A percentile compares a stretch with the other conserved stretches of the same genome.
phyloP scores from a whole-genome alignment of 2,329 filamentous ascomycete species.

The Fonsecaea erecta region DNA sequence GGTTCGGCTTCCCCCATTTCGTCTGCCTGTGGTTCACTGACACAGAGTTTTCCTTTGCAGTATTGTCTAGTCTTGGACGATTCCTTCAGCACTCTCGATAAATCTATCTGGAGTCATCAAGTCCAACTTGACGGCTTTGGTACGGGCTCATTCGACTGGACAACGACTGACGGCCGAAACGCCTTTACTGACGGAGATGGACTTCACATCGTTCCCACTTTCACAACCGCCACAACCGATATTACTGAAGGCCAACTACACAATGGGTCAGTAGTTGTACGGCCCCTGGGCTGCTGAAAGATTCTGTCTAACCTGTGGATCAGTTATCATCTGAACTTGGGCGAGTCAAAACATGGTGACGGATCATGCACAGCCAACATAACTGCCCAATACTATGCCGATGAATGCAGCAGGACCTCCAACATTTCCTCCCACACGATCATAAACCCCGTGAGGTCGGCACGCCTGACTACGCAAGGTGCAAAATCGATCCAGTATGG shows the following conservation, averaged over 20 bases:
- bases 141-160: conserved; percentile 61
- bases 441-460: conserved; percentile 54
- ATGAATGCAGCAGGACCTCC: conserved; percentile 43
- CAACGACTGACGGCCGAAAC: conserved; percentile 55
- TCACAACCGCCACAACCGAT: conserved; percentile 48
- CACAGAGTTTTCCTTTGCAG: conserved; percentile 51
- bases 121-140: conserved; percentile 55
- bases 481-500: conserved; percentile 55
- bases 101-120: conserved; percentile 56
- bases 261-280: conserved; percentile 27
- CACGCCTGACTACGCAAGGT: conserved; percentile 53
- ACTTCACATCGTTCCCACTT: conserved; percentile 61
- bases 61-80: conserved; percentile 60
- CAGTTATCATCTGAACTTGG: conserved; percentile 49
- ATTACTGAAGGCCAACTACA: conserved; percentile 36
- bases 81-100: conserved; percentile 52
- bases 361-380: conserved; percentile 26
- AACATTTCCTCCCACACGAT: conserved; percentile 43
- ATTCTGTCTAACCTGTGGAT: conserved; percentile 31
- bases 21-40: conserved; percentile 25
- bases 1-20: conserved; percentile 27
- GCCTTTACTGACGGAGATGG: conserved; percentile 55
- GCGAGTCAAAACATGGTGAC: conserved; percentile 30
- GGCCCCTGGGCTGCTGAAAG: conserved; percentile 30
- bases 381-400: conserved; percentile 22